Percentiles rank a stretch among this genome's conserved stretches.
Conservation (phyloP, 1,139 yeast species). For the Geotrichum citri-aurantii region DNA sequence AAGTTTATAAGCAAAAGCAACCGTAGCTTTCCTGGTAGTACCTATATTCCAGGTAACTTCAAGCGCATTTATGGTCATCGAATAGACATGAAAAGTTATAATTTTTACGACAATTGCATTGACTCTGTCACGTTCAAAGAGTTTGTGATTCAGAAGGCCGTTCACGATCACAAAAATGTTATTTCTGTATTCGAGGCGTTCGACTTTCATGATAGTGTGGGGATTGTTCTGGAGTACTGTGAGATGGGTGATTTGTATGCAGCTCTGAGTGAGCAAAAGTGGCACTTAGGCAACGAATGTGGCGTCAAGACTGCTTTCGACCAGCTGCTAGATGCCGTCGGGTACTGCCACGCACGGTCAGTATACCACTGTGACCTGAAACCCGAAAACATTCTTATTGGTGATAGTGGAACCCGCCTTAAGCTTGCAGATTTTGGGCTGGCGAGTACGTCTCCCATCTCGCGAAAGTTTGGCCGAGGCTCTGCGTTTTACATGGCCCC, state of each 20-base stretch:
- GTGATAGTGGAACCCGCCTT: constrained; percentile 50
- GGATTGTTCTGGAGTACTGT: constrained; percentile 75
- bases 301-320: constrained; percentile 65
- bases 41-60: neutral
- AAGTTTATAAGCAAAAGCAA: constrained; percentile 55
- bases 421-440: constrained; percentile 82
- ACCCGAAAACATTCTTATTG: constrained; percentile 79
- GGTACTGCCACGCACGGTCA: constrained; percentile 59
- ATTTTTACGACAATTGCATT: neutral
- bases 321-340: constrained; percentile 68
- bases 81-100: constrained; percentile 6
- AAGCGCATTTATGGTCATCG: neutral
- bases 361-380: constrained; percentile 86
- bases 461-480: constrained; percentile 71
- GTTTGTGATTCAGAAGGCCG: constrained; percentile 64
- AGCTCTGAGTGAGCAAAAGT: constrained; percentile 63
- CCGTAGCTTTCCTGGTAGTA: neutral
- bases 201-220: constrained; percentile 39
- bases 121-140: constrained; percentile 46
- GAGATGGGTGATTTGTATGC: constrained; percentile 66
- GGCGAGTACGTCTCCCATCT: constrained; percentile 37
- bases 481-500: constrained; percentile 92
- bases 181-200: constrained; percentile 65
- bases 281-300: constrained; percentile 47
- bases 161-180: constrained; percentile 72